Evolutionary conservation across 768 basidiomycete genomes (phyloP), one percentile per base, ranked within the genome.

Genomic region (Rhizopogon vinicolor): DNA sequence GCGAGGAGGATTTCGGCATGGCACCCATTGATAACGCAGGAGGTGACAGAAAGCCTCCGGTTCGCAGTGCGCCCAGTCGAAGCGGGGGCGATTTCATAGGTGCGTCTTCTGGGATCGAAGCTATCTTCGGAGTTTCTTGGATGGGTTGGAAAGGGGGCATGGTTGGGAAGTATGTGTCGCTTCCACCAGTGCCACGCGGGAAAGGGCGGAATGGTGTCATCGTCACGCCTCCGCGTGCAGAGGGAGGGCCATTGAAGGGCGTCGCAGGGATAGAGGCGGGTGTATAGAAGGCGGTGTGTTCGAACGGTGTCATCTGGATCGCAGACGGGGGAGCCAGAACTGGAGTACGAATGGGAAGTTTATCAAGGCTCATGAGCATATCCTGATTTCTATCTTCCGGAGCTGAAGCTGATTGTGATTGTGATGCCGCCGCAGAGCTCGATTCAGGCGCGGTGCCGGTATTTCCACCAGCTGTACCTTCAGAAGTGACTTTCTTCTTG

Each of bases 401-500:
- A 22, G 5, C 19, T 16, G 19, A 25, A 3, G 22, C 48, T 16
- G 22, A 49, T 16, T 19, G 22, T 16, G 22, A 49, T 16, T 19
- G 22, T 5, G 48, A 25, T 16, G 14, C 35, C 37, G 35, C 16
- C 2, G 33, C 8, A 22, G 35, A 3, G 7, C 8, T 22, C 14
- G 5, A 37, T 49, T 49, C 46, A 19, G n/a, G 40, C 2, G 40
- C 1, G n/a, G 40, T n/a, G 18, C 31, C 13, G 1, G 18, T 18
- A 1, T 13, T 8, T n/a, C 45, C 45, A 19, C 12, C 31, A 33
- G 1, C 10, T 18, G 45, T n/a, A 35, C 13, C 8, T 18, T 19
- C 31, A 31, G 33, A 35, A 22, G 13, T 19, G 45, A 45, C 59
- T 51, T 69, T 14, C 53, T 44, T 46, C 35, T 58, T 67, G 28